A percentile compares a stretch with the other conserved stretches of the same genome.
Conservation (phyloP, 2,329 filamentous ascomycete genomes). For the Diaporthe capsici region DNA sequence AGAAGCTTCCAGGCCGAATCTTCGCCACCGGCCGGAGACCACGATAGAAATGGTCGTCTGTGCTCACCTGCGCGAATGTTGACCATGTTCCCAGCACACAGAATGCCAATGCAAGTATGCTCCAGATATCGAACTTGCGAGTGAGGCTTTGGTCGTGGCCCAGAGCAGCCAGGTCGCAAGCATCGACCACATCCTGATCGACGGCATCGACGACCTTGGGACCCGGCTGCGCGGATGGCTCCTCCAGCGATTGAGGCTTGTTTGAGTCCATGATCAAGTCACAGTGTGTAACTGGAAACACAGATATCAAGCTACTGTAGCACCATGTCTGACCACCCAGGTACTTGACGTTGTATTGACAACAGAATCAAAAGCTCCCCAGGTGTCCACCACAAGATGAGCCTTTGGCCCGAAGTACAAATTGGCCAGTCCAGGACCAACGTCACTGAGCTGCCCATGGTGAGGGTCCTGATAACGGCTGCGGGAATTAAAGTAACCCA, state of each 20-base stretch:
- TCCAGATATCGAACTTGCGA: constrained; percentile 67
- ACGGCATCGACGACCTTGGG: constrained; percentile 3
- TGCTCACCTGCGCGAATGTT: constrained; percentile 63
- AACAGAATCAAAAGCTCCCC: too few species aligned
- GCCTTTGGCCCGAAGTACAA: not conserved
- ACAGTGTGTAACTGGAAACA: not conserved
- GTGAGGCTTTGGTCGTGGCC: constrained; percentile 57
- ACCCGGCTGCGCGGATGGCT: constrained; percentile 1
- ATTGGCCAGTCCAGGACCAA: not conserved
- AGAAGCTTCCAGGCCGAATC: too few species aligned
- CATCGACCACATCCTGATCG: constrained; percentile 48
- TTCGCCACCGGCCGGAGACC: not conserved
- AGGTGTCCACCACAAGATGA: not conserved
- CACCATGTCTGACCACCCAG: not conserved
- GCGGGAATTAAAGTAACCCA: not conserved
- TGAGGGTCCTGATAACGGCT: constrained; percentile 9
- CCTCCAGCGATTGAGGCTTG: not conserved
- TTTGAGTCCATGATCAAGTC: not conserved
- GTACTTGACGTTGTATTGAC: not conserved
- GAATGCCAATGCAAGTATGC: constrained; percentile 71
- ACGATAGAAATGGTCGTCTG: not conserved
- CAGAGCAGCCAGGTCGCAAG: constrained; percentile 56
- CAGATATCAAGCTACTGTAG: not conserved
- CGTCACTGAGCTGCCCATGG: not conserved
- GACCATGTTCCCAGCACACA: constrained; percentile 71